A percentile compares a stretch with the other conserved stretches of the same genome.
Evolutionary conservation across 768 basidiomycete species (phyloP).

Genomic region (Suillus cothurnatus): DNA sequence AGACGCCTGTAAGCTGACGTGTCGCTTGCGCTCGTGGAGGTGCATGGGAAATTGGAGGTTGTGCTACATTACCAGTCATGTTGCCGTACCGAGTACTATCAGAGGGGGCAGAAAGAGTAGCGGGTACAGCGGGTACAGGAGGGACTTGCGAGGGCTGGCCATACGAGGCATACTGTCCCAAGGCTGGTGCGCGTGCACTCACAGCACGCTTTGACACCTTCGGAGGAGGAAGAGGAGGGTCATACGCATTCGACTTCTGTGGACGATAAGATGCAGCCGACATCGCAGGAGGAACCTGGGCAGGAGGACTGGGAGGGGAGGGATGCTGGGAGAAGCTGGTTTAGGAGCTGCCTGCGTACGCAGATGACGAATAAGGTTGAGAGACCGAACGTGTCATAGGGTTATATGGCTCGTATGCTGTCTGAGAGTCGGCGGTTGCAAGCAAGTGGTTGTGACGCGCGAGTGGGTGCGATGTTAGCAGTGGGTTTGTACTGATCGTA

Average conservation of each 20-base stretch:
- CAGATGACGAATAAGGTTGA: conserved; percentile 24
- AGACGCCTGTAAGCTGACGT: background rate
- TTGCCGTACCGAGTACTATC: background rate
- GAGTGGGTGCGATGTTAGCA: conserved; percentile 25
- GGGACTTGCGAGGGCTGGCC: conserved; percentile 17
- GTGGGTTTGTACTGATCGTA: conserved; percentile 42
- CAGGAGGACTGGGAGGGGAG: conserved; percentile 23
- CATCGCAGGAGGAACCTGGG: conserved; percentile 36
- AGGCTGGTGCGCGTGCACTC: conserved; percentile 22
- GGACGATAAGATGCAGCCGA: conserved; percentile 57
- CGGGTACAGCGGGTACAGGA: conserved; percentile 20
- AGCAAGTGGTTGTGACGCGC: conserved; percentile 21
- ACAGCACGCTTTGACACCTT: conserved; percentile 38
- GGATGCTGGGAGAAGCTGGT: conserved; percentile 21
- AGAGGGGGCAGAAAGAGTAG: background rate
- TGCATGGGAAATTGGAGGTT: conserved; percentile 1
- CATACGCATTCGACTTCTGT: conserved; percentile 71
- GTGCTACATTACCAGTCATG: background rate
- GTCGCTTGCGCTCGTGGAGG: conserved; percentile 11
- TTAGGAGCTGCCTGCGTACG: conserved; percentile 18
- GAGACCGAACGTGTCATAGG: conserved; percentile 25
- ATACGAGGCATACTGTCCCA: conserved; percentile 9
- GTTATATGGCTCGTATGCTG: conserved; percentile 34
- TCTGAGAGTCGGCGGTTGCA: conserved; percentile 21
- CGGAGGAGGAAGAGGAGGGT: conserved; percentile 67